A percentile compares a stretch with the other conserved stretches of the same genome.
Conservation (phyloP, 73 alveolate species). For the Blepharisma japonicum region DNA sequence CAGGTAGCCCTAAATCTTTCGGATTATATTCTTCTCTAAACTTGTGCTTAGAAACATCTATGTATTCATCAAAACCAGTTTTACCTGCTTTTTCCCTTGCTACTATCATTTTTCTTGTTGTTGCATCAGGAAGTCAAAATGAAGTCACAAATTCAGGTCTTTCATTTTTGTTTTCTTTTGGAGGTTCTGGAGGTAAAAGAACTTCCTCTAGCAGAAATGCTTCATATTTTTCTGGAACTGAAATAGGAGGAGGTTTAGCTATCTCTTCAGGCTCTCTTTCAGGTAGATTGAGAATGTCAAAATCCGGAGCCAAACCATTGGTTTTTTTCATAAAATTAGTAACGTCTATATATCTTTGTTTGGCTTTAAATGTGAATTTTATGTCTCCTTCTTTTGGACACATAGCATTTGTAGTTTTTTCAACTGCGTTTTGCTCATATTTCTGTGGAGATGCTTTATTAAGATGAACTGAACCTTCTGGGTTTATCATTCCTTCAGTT, state of each 20-base stretch:
- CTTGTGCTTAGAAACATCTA: neutral
- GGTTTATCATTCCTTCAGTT: neutral
- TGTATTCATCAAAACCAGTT: neutral
- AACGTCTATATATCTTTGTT: slow-evolving; percentile 12
- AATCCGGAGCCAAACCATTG: neutral
- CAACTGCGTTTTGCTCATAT: neutral
- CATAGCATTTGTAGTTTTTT: slow-evolving; percentile 6
- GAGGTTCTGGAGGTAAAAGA: slow-evolving; percentile 7
- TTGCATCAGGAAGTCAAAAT: neutral
- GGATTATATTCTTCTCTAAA: slow-evolving; percentile 10
- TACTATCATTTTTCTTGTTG: neutral
- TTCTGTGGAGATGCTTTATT: neutral
- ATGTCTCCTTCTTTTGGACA: neutral
- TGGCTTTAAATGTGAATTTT: slow-evolving; percentile 20
- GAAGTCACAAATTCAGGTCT: neutral
- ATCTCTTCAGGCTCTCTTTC: slow-evolving; percentile 8
- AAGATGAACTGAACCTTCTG: neutral
- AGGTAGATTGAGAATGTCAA: neutral
- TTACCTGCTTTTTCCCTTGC: neutral
- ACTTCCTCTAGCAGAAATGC: slow-evolving; percentile 19
- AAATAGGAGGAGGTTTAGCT: slow-evolving; percentile 2
- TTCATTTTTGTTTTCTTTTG: neutral
- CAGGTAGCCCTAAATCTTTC: neutral
- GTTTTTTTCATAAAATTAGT: neutral
- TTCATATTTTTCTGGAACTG: slow-evolving; percentile 27